Percentiles rank a stretch among this genome's conserved stretches.
Evolutionary conservation across 1,284 basidiomycete genomes (phyloP).

Genomic region (Apiotrichum mycotoxinovorans): DNA sequence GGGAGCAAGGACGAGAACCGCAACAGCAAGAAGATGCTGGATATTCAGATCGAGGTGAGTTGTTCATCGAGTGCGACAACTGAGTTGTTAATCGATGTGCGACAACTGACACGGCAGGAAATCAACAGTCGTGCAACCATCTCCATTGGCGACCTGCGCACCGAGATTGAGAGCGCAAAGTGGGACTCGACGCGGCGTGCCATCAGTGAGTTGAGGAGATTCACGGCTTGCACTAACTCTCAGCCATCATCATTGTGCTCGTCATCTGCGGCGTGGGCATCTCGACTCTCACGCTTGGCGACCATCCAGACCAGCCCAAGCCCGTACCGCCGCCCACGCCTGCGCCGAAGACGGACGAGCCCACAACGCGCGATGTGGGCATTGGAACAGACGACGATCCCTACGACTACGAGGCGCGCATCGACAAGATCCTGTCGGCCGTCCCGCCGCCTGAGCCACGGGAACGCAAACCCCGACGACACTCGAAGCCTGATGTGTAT

Average conservation of each 20-base stretch:
- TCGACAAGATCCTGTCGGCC: constrained; percentile 17
- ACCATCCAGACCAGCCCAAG: constrained; percentile 3
- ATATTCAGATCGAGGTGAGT: constrained; percentile 81
- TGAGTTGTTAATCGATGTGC: too few relatives aligned
- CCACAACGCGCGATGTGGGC: constrained; percentile 36
- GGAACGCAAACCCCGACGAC: constrained; percentile 9
- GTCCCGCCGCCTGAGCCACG: constrained; percentile 9
- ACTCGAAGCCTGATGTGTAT: constrained; percentile 7
- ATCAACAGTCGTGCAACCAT: constrained; percentile 81
- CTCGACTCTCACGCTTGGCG: constrained; percentile 13
- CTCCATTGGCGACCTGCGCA: constrained; percentile 77
- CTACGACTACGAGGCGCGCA: constrained; percentile 28
- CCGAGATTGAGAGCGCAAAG: constrained; percentile 80
- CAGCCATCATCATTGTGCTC: constrained; percentile 39
- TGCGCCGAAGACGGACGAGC: constrained; percentile 1
- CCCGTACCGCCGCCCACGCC: constrained; percentile 9
- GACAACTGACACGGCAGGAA: constrained; percentile 58
- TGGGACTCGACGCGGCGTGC: constrained; percentile 87
- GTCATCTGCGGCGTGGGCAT: constrained; percentile 18
- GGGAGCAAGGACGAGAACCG: constrained; percentile 91
- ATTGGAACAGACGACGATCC: constrained; percentile 40
- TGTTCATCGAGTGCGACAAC: too few relatives aligned
- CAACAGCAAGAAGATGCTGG: constrained; percentile 77
- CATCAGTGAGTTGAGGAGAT: constrained; percentile 61
- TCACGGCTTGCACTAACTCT: not conserved